phyloP scores from a whole-genome alignment of 2,329 filamentous ascomycete species.

The Ceratocystiopsis minuta region DNA sequence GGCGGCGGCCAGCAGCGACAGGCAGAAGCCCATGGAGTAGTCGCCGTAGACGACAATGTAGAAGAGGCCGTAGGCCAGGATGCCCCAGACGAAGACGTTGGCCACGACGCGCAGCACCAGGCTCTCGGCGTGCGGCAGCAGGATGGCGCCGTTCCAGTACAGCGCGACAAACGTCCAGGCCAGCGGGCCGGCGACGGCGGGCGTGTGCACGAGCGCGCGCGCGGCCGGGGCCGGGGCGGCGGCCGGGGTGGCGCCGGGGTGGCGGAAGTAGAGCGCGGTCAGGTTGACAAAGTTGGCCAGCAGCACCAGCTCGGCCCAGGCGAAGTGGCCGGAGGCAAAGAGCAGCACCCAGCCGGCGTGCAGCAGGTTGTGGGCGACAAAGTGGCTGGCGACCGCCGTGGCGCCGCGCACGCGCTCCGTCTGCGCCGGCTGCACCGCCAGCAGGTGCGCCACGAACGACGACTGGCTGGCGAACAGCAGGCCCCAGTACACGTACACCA shows the following conservation, averaged over 20 bases:
- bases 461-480: conserved; percentile 58
- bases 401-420: conserved; percentile 46
- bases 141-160: conserved; percentile 78
- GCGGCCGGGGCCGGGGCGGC: conserved; percentile 39
- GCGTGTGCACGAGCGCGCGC: conserved; percentile 47
- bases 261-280: conserved; percentile 60
- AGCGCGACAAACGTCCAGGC: conserved; percentile 76
- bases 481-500: conserved; percentile 61
- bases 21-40: conserved; percentile 61
- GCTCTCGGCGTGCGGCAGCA: conserved; percentile 48
- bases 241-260: conserved; percentile 18
- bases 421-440: conserved; percentile 33
- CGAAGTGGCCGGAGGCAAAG: conserved; percentile 60
- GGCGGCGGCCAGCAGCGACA: conserved; percentile 55
- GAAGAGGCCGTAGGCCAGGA: conserved; percentile 57
- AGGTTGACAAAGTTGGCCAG: conserved; percentile 73
- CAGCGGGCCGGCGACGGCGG: conserved; percentile 58
- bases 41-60: conserved; percentile 60
- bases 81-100: conserved; percentile 77
- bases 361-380: conserved; percentile 71
- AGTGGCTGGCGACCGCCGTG: conserved; percentile 64
- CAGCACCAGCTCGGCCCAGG: conserved; percentile 57
- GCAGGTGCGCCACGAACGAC: conserved; percentile 60
- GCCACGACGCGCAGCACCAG: conserved; percentile 61
- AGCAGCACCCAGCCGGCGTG: conserved; percentile 69